phyloP scores from a whole-genome alignment of 129 eudicot genomes.

The Ambrosia artemisiifolia region DNA sequence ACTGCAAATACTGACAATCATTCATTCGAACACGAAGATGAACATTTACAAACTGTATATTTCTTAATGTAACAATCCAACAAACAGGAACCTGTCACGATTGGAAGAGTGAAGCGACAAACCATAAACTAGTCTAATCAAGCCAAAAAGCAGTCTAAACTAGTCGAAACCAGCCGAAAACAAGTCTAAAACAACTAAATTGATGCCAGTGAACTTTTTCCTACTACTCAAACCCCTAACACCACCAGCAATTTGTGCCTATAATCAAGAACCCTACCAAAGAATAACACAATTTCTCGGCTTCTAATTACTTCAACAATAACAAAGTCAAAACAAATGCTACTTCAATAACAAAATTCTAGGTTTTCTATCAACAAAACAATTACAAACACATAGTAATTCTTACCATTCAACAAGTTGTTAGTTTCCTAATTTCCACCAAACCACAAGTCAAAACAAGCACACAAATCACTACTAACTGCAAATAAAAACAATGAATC shows the following conservation, averaged over 20 bases:
- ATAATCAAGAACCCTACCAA: constrained; percentile 12
- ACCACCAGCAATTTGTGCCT: background rate
- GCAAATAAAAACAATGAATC: constrained; percentile 4
- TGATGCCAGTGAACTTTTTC: background rate
- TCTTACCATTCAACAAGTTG: background rate
- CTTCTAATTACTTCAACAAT: background rate
- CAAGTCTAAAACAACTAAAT: background rate
- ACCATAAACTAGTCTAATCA: constrained; percentile 23
- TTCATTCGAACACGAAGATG: background rate
- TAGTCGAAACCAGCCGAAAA: no score
- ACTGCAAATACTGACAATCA: background rate
- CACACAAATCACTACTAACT: constrained; percentile 2
- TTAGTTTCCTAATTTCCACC: constrained; percentile 16
- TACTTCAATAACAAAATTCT: background rate
- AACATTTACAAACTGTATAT: constrained; percentile 26
- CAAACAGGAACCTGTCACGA: constrained; percentile 15
- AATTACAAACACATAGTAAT: background rate
- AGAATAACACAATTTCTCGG: background rate
- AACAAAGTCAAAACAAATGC: constrained; percentile 17
- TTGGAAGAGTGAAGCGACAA: constrained; percentile 20
- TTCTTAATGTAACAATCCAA: constrained; percentile 9
- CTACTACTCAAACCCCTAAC: no score
- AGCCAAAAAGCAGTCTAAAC: no score
- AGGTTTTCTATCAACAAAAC: background rate
- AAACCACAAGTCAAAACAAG: background rate